Percentiles rank a stretch among this genome's conserved stretches.
phyloP scores from a whole-genome alignment of 2,329 filamentous ascomycete genomes.

The Emergomyces africanus region DNA sequence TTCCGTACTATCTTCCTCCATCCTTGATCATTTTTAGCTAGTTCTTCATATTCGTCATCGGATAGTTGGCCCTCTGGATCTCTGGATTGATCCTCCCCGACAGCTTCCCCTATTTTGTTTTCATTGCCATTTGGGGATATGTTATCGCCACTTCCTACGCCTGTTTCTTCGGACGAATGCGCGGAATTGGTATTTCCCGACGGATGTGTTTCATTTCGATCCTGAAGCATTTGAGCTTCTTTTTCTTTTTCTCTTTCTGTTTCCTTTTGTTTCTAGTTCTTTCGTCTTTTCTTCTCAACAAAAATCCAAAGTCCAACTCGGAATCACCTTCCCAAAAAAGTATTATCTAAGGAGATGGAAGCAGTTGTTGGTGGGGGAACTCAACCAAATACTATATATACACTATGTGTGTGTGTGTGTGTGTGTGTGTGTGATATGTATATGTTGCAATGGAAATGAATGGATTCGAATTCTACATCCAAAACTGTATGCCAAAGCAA shows the following conservation, averaged over 20 bases:
- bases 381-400: neutral
- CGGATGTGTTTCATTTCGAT: neutral
- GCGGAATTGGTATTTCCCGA: neutral
- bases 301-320: neutral
- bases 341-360: neutral
- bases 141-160: neutral
- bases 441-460: neutral
- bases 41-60: slow-evolving; percentile 1
- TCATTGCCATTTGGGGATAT: neutral
- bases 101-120: neutral
- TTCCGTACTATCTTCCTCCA: slow-evolving; percentile 14
- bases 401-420: neutral
- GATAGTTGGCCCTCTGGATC: neutral
- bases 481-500: neutral
- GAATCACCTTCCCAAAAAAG: neutral
- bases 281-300: neutral
- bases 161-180: neutral
- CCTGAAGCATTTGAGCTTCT: neutral
- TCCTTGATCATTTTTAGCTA: slow-evolving; percentile 9
- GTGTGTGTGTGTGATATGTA: neutral
- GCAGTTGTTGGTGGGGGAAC: neutral
- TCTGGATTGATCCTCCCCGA: neutral
- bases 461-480: neutral
- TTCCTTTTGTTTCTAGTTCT: neutral
- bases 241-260: neutral